These are phyloP conservation scores for Penicillium paxilli DNA, from an alignment of 495 filamentous ascomycete genomes.

Conservation along the genomic window DNA sequence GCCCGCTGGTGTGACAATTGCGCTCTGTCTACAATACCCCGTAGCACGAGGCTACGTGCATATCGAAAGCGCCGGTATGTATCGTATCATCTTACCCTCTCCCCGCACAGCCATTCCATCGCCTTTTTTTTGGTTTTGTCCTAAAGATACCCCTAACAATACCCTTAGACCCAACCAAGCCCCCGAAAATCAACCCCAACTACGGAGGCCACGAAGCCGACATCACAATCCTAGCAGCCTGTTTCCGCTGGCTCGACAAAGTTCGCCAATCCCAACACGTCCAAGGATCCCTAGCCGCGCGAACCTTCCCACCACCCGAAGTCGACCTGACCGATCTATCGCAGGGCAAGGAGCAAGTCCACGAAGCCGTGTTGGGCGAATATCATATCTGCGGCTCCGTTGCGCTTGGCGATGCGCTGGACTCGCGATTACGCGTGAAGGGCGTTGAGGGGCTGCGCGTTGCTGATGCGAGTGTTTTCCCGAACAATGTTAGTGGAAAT, in stretches of 20 bases:
- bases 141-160: background rate
- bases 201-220: constrained; percentile 38
- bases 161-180: constrained; percentile 19
- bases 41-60: constrained; percentile 59
- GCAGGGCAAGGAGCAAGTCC: constrained; percentile 2
- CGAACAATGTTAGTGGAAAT: constrained; percentile 49
- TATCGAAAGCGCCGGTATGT: constrained; percentile 35
- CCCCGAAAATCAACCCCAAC: constrained; percentile 25
- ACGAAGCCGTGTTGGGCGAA: constrained; percentile 12
- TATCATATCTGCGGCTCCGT: constrained; percentile 49
- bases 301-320: constrained; percentile 19
- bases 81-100: too few relatives aligned
- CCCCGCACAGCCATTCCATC: too few relatives aligned
- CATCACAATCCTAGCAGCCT: constrained; percentile 33
- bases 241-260: constrained; percentile 24
- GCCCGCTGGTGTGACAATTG: constrained; percentile 19
- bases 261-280: constrained; percentile 18
- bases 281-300: constrained; percentile 13
- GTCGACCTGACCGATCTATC: constrained; percentile 16
- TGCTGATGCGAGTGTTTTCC: constrained; percentile 53
- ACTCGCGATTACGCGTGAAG: constrained; percentile 45
- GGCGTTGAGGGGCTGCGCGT: constrained; percentile 51
- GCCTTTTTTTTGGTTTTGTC: too few relatives aligned
- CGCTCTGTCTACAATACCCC: constrained; percentile 27
- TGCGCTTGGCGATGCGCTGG: constrained; percentile 57